Percentiles rank a stretch among this genome's conserved stretches.
These are phyloP conservation scores for Lactarius sanguifluus DNA, from an alignment of 768 basidiomycete genomes.

Conservation along the genomic window DNA sequence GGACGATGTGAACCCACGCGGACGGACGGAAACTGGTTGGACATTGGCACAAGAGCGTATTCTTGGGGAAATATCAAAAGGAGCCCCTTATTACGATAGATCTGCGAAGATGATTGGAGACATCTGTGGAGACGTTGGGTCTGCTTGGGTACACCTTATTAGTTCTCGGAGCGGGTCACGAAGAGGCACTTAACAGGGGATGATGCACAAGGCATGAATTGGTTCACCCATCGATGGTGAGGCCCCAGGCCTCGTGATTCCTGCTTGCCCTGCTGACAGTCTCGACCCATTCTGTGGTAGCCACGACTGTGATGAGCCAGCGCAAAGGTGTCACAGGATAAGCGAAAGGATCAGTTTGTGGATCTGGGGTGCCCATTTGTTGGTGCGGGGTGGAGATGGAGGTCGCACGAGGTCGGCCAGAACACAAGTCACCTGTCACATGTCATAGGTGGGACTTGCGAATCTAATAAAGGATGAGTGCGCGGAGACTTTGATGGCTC, in stretches of 20 bases:
- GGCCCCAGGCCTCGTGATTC: neutral
- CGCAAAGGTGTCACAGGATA: neutral
- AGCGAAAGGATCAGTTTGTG: neutral
- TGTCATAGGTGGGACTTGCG: slow-evolving; percentile 5
- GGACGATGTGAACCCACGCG: neutral
- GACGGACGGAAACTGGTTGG: neutral
- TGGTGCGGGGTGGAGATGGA: neutral
- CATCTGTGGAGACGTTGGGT: neutral
- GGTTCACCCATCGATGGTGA: neutral
- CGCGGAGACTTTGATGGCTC: neutral
- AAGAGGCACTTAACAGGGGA: neutral
- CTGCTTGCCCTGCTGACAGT: neutral
- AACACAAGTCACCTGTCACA: neutral
- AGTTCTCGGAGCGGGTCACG: neutral
- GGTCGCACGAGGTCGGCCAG: neutral
- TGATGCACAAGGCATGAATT: neutral
- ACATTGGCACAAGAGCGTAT: neutral
- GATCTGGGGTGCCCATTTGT: neutral
- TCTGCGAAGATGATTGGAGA: neutral
- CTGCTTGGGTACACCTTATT: neutral
- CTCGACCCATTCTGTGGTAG: neutral
- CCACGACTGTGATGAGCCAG: neutral
- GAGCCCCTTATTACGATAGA: neutral
- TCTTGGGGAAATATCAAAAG: neutral
- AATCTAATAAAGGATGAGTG: slow-evolving; percentile 5